Base-by-base conservation (phyloP, 140 eudicot genomes). In the Artemisia princeps region DNA sequence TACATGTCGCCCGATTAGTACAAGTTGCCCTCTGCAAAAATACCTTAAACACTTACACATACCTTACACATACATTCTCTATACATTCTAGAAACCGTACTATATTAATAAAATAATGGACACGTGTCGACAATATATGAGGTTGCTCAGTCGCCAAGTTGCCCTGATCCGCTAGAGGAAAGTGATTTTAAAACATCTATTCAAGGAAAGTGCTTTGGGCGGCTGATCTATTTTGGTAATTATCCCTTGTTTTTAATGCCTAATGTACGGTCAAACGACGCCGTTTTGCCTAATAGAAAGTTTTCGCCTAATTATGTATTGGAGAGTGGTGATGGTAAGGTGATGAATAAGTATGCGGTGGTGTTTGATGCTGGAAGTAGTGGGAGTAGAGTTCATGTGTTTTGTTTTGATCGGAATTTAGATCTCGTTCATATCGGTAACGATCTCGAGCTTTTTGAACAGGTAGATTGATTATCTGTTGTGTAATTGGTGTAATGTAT, bases 281-380 rank as follows among this genome's bases (percentile, higher is more conserved):
- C 67, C 1, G 48, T 60, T 28, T 65, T 74, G 12, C 24, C 76
- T 11, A 62, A 62, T 51, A 80, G 94, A 10, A 88, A 81, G 76
- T 73, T 85, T 40, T 70, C 94, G 30, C 94, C 94, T 5, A 56
- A 69, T 49, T 64, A 54, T 19, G 58, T 22, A 24, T 3, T 73
- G 70, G 68, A 53, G 51, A 10, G 33, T 52, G 76, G 60, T 37
- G 60, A 37, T 37, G 44, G 8, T 6, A 37, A 54, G 65, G 11
- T 62, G 2, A 19, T 78, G 7, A 69, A 71, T 54, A 60, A 69
- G 50, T 91, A 81, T 42, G 97, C 90, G 1, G 95, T 91, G 42
- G 83, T 91, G 16, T 91, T 91, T 46, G 96, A 91, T 62, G 97
- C 96, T 0, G 97, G 97, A 2, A 91, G 97, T 68, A 84, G 95